Evolutionary conservation across 768 basidiomycete genomes (phyloP).

Genomic region (Fomitopsis pulvina): DNA sequence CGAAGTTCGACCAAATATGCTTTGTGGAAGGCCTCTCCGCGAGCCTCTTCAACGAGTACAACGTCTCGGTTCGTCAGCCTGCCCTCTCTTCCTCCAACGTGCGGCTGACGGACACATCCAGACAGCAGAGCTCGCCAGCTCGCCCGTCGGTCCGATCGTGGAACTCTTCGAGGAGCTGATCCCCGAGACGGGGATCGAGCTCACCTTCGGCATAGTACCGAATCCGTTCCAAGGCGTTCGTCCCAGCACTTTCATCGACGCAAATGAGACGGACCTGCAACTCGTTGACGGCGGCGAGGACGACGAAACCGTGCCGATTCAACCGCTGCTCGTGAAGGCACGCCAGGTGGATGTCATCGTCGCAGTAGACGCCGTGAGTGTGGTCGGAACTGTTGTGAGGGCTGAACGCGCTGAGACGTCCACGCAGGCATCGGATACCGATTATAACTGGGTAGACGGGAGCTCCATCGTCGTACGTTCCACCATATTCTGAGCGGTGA

Average conservation of each 20-base stretch:
- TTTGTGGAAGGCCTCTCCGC: slow-evolving; percentile 76
- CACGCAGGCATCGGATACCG: slow-evolving; percentile 40
- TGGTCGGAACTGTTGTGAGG: too few species aligned
- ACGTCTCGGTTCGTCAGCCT: slow-evolving; percentile 13
- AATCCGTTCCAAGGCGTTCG: slow-evolving; percentile 49
- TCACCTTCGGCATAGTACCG: slow-evolving; percentile 12
- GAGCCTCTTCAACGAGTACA: slow-evolving; percentile 54
- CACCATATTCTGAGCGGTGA: background rate
- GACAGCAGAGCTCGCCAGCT: slow-evolving; percentile 26
- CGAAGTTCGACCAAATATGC: slow-evolving; percentile 66
- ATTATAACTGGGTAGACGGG: slow-evolving; percentile 40
- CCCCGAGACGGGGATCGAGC: slow-evolving; percentile 5
- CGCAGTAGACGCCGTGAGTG: slow-evolving; percentile 51
- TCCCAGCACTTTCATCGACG: slow-evolving; percentile 43
- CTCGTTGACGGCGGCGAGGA: slow-evolving; percentile 72
- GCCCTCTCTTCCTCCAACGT: background rate
- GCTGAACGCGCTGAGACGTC: background rate
- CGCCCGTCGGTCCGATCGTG: slow-evolving; percentile 35
- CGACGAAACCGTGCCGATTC: slow-evolving; percentile 62
- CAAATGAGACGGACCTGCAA: slow-evolving; percentile 44
- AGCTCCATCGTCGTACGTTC: slow-evolving; percentile 47
- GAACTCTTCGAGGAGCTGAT: slow-evolving; percentile 29
- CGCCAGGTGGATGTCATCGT: slow-evolving; percentile 71
- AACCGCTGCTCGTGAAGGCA: slow-evolving; percentile 62
- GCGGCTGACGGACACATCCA: background rate